Base-by-base conservation (phyloP, 768 basidiomycete species). In the Favolaschia claudopus region DNA sequence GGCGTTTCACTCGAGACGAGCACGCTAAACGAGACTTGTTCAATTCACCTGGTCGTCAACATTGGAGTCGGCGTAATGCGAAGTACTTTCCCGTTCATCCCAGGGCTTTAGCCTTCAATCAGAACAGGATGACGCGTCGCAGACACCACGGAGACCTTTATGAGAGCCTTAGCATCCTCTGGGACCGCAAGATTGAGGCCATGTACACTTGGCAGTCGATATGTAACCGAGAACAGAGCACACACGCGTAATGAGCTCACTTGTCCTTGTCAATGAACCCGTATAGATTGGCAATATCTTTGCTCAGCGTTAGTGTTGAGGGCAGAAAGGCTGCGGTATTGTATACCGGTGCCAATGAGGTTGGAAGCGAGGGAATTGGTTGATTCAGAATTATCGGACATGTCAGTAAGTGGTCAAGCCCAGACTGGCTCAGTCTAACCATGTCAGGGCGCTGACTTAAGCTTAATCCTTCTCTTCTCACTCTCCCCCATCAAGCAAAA, bases 21-120 rank as follows among this genome's bases (percentile, higher is more conserved):
- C 28, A 48, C 25, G 22, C 24, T 32, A 12, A 36, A 40, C 12
- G 19, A 53, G 10, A 1, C 31, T 32, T 50, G 22, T 4, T 20
- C n/a, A n/a, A 29, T 58, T 78, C 45, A 91, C 92, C 83, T 95
- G 91, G 68, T 95, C 92, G 63, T 95, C 93, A 14, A 93, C 92
- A 29, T 86, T 88, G 0, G 92, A 93, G 19, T 94, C 89, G 14
- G 85, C 87, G 59, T 77, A 93, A 62, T 78, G 80, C 4, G 73
- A 74, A 12, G 83, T 87, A 46, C 89, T 85, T 22, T 94, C 90
- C 40, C 92, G 78, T 64, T 90, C 80, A 54, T 88, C 82, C 93
- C 93, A 95, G 3, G 89, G 85, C 72, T 62, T 50, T 20, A 31
- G 15, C 37, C 34, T n/a, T 19, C 52, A 31, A 13, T 55, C n/a